A percentile compares a stretch with the other conserved stretches of the same genome.
Conservation (phyloP, 2,329 filamentous ascomycete genomes). For the Epichloe bromicola region DNA sequence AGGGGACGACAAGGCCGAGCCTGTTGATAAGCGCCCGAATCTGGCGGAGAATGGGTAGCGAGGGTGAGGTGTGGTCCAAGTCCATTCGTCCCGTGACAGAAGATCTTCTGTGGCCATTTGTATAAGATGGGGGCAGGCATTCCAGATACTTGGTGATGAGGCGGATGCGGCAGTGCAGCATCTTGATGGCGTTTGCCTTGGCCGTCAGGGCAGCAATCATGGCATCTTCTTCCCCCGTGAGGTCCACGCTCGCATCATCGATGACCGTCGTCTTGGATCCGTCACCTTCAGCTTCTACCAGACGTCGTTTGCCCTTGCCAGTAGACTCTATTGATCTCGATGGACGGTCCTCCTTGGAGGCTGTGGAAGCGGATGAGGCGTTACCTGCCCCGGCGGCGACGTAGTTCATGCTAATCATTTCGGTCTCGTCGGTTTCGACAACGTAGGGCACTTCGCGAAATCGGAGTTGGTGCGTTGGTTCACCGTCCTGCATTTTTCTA, state of each 20-base stretch:
- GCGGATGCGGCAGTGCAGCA: conserved; percentile 67
- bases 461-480: conserved; percentile 45
- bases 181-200: conserved; percentile 86
- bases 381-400: conserved; percentile 77
- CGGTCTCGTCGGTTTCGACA: conserved; percentile 86
- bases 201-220: conserved; percentile 58
- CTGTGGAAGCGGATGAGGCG: conserved; percentile 34
- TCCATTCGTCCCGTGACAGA: conserved; percentile 20
- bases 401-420: conserved; percentile 96
- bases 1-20: conserved; percentile 67
- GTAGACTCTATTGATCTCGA: conserved; percentile 32
- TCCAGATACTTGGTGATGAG: conserved; percentile 67
- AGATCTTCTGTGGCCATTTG: conserved; percentile 35
- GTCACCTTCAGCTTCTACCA: conserved; percentile 20
- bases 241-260: conserved; percentile 25
- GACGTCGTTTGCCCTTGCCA: conserved; percentile 35
- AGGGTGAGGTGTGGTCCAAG: conserved; percentile 29
- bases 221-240: conserved; percentile 49
- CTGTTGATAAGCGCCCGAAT: conserved; percentile 78
- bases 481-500: conserved; percentile 58
- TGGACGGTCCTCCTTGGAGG: conserved; percentile 28
- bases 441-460: conserved; percentile 79
- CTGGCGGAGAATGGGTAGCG: conserved; percentile 69
- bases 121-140: conserved; percentile 52
- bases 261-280: conserved; percentile 16